Evolutionary conservation across 495 filamentous ascomycete species (phyloP), one percentile per base, ranked within the genome.

Genomic region (Parathielavia appendiculata): DNA sequence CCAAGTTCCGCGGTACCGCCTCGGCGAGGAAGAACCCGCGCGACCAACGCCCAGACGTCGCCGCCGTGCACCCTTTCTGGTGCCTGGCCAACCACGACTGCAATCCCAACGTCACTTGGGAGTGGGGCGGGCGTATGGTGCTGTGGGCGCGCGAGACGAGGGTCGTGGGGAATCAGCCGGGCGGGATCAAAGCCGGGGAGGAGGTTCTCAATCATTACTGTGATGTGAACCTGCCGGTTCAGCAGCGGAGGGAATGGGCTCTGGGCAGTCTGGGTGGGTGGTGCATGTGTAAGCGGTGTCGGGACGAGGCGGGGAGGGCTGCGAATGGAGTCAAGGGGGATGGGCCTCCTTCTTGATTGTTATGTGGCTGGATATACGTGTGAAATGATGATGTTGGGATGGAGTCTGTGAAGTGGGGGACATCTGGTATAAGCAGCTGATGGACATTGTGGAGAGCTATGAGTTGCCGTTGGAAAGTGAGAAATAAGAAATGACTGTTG

Each of bases 141-240:
- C 86, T 96, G 54, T 74, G 58, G 70, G 77, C 72, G 45, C 68
- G 69, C 32, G 70, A 77, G 61, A 76, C 64, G 23, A 73, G 74
- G 5, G 68, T 76, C 16, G 67, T 69, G 53, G 62, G 70, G 20
- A 66, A 59, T 54, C 55, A 66, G 47, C 57, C 68, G 55, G 76
- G 76, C 0, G 88, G 88, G 0, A 83, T 97, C 60, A 77, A 72
- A 63, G 82, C 81, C 56, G 91, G 90, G 1, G 81, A 93, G 63
- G 92, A 98, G 74, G 82, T 97, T 34, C 62, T 95, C 58, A 95
- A 87, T 66, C 92, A 97, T 75, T 98, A 98, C 71, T 96, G 91
- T 68, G 93, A 98, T 73, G 83, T 96, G 54, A 76, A 83, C 17
- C 64, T 98, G 64, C 76, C 77, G 8, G 90, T 96, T 1, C 78